Evolutionary conservation across 768 basidiomycete species (phyloP).

Genomic region (Hydnomerulius pinastri): DNA sequence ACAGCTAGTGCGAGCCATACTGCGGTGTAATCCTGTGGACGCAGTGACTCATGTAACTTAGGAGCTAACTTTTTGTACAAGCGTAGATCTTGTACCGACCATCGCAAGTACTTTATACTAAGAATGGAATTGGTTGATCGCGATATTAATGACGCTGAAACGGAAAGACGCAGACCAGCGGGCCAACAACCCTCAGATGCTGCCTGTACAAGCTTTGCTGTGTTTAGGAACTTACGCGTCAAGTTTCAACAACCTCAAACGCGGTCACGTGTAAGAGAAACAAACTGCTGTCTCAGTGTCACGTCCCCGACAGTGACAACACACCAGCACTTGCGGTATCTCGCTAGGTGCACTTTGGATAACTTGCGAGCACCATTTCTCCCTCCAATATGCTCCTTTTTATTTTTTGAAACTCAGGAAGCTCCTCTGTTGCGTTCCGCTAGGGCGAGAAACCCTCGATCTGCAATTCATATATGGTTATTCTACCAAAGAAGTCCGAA

Average conservation of each 20-base stretch:
- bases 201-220: too few relatives aligned
- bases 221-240: background rate
- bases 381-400: background rate
- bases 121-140: slow-evolving; percentile 31
- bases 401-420: background rate
- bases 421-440: background rate
- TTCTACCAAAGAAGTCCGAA: slow-evolving; percentile 84
- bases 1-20: background rate
- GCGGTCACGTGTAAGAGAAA: slow-evolving; percentile 2
- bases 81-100: slow-evolving; percentile 13
- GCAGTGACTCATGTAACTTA: background rate
- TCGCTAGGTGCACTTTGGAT: too few relatives aligned
- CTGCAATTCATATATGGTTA: slow-evolving; percentile 69
- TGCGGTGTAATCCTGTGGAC: slow-evolving; percentile 3
- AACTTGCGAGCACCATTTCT: background rate
- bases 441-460: slow-evolving; percentile 26
- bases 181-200: too few relatives aligned
- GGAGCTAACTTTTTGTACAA: slow-evolving; percentile 4
- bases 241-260: background rate
- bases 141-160: too few relatives aligned
- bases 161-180: too few relatives aligned
- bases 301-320: too few relatives aligned
- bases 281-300: background rate
- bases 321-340: background rate
- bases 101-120: slow-evolving; percentile 12